Conservation (phyloP, 2,329 filamentous ascomycete species). For the Penicillium nordicum region DNA sequence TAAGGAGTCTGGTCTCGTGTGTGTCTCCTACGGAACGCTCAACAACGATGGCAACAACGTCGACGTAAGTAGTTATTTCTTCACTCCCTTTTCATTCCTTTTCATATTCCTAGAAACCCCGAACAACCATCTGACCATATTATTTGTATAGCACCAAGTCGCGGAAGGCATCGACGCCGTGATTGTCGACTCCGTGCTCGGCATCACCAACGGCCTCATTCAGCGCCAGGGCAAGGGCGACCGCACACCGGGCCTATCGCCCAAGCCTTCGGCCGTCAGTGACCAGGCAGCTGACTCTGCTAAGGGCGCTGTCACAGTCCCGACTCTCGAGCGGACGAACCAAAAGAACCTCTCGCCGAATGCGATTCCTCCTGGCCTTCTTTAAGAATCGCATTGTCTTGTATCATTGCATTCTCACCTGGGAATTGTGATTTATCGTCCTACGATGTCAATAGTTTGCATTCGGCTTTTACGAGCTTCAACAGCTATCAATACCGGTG, state of each 20-base stretch:
- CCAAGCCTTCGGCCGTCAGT: constrained; percentile 15
- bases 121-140: neutral
- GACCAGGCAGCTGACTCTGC: constrained; percentile 2
- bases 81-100: neutral
- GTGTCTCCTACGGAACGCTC: constrained; percentile 84
- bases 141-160: constrained; percentile 66
- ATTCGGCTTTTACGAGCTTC: constrained; percentile 17
- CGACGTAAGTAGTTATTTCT: constrained; percentile 59
- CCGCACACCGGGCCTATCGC: constrained; percentile 25
- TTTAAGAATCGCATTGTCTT: constrained; percentile 4
- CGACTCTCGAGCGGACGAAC: constrained; percentile 27
- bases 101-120: neutral
- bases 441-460: constrained; percentile 18
- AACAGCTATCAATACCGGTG: constrained; percentile 15
- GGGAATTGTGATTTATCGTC: constrained; percentile 10
- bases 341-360: constrained; percentile 11
- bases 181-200: constrained; percentile 91
- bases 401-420: neutral
- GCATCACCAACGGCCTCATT: constrained; percentile 86
- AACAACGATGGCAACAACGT: constrained; percentile 89
- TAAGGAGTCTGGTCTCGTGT: constrained; percentile 89
- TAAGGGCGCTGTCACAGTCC: constrained; percentile 23
- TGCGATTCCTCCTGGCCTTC: constrained; percentile 1
- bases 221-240: constrained; percentile 31
- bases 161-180: constrained; percentile 96